Conservation (phyloP, 225 moss, liverwort and hornwort species). For the Polytrichum commune region DNA sequence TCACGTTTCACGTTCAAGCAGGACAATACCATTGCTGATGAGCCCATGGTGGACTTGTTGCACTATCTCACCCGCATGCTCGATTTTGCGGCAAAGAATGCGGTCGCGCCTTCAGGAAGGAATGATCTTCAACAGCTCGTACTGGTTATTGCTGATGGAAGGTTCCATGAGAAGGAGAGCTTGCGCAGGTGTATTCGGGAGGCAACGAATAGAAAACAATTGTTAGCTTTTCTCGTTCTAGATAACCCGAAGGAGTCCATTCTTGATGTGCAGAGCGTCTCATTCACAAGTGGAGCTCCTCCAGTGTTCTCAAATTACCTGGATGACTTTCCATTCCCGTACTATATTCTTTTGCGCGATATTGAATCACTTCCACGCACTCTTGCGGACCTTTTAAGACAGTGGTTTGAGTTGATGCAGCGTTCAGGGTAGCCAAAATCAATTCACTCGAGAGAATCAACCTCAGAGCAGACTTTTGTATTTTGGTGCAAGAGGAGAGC, state of each 20-base stretch:
- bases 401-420: slow-evolving; percentile 96
- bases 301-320: slow-evolving; percentile 75
- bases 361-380: slow-evolving; percentile 92
- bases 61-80: slow-evolving; percentile 80
- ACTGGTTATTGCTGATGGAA: slow-evolving; percentile 89
- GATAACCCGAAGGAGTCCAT: slow-evolving; percentile 95
- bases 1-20: slow-evolving; percentile 90
- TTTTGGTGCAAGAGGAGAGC: no score
- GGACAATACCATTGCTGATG: slow-evolving; percentile 91
- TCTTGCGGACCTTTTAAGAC: slow-evolving; percentile 90
- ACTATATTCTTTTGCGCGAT: slow-evolving; percentile 89
- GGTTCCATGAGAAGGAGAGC: slow-evolving; percentile 95
- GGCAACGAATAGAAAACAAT: slow-evolving; percentile 83
- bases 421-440: slow-evolving; percentile 17
- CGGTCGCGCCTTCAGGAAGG: slow-evolving; percentile 59
- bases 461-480: no score
- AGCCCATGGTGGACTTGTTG: slow-evolving; percentile 93
- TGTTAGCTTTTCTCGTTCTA: slow-evolving; percentile 84
- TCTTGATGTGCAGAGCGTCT: slow-evolving; percentile 90
- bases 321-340: slow-evolving; percentile 93
- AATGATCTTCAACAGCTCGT: slow-evolving; percentile 86
- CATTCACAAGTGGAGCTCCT: slow-evolving; percentile 75
- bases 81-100: slow-evolving; percentile 66
- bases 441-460: no score
- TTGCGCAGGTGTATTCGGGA: slow-evolving; percentile 79